These are phyloP conservation scores for Bidens hawaiensis DNA, from an alignment of 140 eudicot species.

Conservation along the genomic window DNA sequence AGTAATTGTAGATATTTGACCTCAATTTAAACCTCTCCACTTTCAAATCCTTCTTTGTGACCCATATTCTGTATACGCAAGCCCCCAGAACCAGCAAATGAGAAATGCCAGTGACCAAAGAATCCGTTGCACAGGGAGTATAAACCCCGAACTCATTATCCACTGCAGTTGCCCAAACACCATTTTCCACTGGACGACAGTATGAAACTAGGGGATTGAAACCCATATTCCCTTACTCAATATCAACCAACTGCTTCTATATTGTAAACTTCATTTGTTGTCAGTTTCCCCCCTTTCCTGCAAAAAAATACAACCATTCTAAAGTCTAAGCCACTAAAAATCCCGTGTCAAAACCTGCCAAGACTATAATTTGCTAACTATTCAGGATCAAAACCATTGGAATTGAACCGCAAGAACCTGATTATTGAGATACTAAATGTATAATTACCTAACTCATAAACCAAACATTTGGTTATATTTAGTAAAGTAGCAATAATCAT, in stretches of 20 bases:
- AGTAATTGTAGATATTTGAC: constrained; percentile 62
- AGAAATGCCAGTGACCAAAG: constrained; percentile 63
- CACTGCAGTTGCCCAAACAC: constrained; percentile 71
- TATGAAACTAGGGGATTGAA: constrained; percentile 50
- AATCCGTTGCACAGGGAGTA: constrained; percentile 84
- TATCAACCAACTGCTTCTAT: constrained; percentile 15
- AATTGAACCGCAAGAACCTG: constrained; percentile 6
- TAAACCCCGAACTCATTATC: constrained; percentile 74
- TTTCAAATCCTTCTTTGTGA: constrained; percentile 38
- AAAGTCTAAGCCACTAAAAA: constrained; percentile 5
- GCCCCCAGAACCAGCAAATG: constrained; percentile 57
- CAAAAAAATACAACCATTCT: constrained; percentile 3
- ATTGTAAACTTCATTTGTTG: constrained; percentile 9
- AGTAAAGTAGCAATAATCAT: neutral
- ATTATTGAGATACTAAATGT: neutral
- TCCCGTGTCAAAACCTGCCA: neutral
- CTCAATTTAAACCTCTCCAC: constrained; percentile 50
- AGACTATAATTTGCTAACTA: neutral
- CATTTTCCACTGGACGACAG: constrained; percentile 75
- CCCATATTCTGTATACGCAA: constrained; percentile 67
- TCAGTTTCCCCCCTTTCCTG: constrained; percentile 18
- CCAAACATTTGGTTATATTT: neutral
- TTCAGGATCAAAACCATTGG: neutral
- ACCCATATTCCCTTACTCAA: constrained; percentile 45
- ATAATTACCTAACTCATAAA: neutral